Base-by-base conservation (phyloP, 177 flowering plant genomes). In the Telopea speciosissima region DNA sequence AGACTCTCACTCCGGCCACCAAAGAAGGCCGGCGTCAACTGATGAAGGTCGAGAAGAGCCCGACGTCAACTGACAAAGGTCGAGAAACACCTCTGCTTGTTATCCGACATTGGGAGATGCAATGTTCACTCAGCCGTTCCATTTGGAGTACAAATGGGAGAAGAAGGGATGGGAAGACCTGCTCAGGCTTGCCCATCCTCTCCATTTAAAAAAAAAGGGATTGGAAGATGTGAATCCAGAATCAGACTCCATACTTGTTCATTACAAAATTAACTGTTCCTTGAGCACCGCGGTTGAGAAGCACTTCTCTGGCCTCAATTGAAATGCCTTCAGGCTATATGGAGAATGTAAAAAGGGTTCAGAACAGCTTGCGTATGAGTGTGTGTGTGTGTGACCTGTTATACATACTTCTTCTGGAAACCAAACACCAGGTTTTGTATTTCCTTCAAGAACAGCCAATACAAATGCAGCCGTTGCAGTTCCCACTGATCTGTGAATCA, bases 391-490 rank as follows among this genome's bases (percentile, higher is more conserved):
- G 21, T 17, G 16, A 31, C 40, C 65, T 28, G 13, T 1, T 10
- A 24, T 25, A 44, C 66, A 23, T 79, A 92, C 97, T 97, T 95
- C 99, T 84, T 95, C 99, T 0, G 99, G 99, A 70, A 90, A 92
- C 99, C 99, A 95, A 68, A 95, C 99, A 7, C 97, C 99, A n/a
- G 99, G 94, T 65, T 88, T 77, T 66, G 99, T 90, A 84, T 87
- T 87, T 75, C 97, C 99, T 79, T 95, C 97, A 63, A 95, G 97
- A 71, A 95, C 67, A 17, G 97, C 97, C 63, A 90, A 81, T 16
- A 74, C 97, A 86, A 95, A 95, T 68, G 97, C 89, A 63, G 99
- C 93, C 54, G 83, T 86, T 26, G 97, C 75, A 72, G 28, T 74
- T 74, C 99, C 99, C 16, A 90, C 99, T 13, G 92, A 88, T 68